Evolutionary conservation across 164 flowering plant genomes (phyloP).

Genomic region (Euptelea pleiosperma): DNA sequence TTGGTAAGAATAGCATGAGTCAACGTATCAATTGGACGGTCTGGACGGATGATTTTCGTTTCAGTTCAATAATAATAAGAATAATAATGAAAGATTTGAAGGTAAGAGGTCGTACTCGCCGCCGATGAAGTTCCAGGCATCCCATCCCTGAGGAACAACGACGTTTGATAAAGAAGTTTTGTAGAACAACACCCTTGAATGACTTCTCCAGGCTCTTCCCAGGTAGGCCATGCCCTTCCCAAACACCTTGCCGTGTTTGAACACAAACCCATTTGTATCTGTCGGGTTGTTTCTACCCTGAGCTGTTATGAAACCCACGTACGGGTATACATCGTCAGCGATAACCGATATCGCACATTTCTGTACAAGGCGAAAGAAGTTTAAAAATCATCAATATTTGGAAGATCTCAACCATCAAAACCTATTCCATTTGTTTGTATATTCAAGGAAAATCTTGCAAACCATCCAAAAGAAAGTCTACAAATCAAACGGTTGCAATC

Average conservation of each 20-base stretch:
- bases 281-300: constrained; percentile 20
- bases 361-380: too few relatives aligned
- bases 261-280: constrained; percentile 33
- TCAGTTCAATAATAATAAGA: too few relatives aligned
- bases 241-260: constrained; percentile 22
- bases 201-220: constrained; percentile 34
- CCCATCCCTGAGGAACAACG: constrained; percentile 32
- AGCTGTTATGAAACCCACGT: constrained; percentile 29
- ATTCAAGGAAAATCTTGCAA: too few relatives aligned
- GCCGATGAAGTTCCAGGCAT: constrained; percentile 18
- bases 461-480: too few relatives aligned
- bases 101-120: neutral
- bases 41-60: too few relatives aligned
- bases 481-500: too few relatives aligned
- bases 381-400: too few relatives aligned
- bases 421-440: too few relatives aligned
- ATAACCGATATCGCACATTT: constrained; percentile 24
- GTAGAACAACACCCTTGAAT: constrained; percentile 30
- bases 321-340: neutral
- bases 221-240: constrained; percentile 28
- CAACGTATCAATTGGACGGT: too few relatives aligned
- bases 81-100: neutral
- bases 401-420: too few relatives aligned
- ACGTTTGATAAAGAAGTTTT: constrained; percentile 17
- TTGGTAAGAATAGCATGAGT: too few relatives aligned